Base-by-base conservation (phyloP, 2,329 filamentous ascomycete species). In the Claviceps sorghi region DNA sequence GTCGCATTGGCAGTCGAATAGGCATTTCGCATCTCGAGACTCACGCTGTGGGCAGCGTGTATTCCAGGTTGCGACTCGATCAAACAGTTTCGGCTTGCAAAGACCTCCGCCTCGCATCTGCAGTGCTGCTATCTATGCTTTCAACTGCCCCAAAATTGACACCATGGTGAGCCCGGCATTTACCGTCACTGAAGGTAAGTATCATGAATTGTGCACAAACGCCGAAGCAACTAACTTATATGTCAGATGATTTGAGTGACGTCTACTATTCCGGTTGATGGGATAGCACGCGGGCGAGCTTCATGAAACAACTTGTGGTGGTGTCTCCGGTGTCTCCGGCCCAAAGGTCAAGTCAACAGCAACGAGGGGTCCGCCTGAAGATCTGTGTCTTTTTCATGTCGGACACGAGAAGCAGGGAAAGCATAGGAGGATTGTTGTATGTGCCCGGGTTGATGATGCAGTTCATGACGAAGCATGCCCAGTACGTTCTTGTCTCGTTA, bases 401-500 rank as follows among this genome's bases (percentile, higher is more conserved):
- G 0, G 59, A 57, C 55, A 68, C 62, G 4, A 65, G 63, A 0
- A 69, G 60, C 60, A 68, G 66, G 4, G 64, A 65, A 0, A 66
- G 65, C n/a, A n/a, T n/a, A n/a, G n/a, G n/a, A n/a, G n/a, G n/a
- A n/a, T n/a, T n/a, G 8, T 67, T 67, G 26, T 69, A 68, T 0
- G 65, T 70, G 0, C 69, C 69, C 1, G 68, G 72, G 40, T 69
- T 69, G 40, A 73, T 64, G 49, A 71, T 66, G 10, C 70, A 67
- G 53, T 72, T 70, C 62, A 73, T 67, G 32, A 74, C 65, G 51
- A 72, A 72, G 54, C 71, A 73, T 0, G 65, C 65, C 71, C 71
- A 73, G 44, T 70, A 72, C 0, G 70, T 71, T 1, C 70, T 58
- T 2, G 67, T 69, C 40, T 70, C 64, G 3, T 67, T 64, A 0